phyloP scores from a whole-genome alignment of 352 stramenopile genomes.

The Pythium biforme region DNA sequence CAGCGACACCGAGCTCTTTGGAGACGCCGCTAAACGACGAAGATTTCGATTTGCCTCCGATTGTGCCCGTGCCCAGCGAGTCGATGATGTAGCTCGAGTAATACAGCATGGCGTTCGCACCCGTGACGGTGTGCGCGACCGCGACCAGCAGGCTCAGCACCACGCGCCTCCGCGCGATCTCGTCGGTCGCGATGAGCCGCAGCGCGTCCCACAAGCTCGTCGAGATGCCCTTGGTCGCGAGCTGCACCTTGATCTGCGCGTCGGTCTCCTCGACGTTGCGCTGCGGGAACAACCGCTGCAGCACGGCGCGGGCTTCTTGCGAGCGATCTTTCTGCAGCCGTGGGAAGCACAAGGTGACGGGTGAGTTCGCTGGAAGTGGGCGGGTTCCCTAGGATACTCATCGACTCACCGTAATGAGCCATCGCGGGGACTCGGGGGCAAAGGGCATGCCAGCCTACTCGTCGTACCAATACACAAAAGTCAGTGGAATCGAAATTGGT shows the following conservation, averaged over 20 bases:
- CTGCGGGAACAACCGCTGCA: slow-evolving; percentile 29
- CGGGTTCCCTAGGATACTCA: too few species aligned
- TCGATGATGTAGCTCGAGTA: slow-evolving; percentile 77
- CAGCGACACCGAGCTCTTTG: slow-evolving; percentile 61
- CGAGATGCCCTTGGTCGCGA: slow-evolving; percentile 30
- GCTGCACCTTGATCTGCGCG: slow-evolving; percentile 27
- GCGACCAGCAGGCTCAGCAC: slow-evolving; percentile 58
- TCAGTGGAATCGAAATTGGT: too few species aligned
- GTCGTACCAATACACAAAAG: too few species aligned
- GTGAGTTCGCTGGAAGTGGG: neutral
- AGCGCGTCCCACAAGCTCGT: slow-evolving; percentile 36
- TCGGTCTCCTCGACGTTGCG: slow-evolving; percentile 12
- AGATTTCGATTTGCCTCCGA: neutral
- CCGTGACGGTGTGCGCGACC: slow-evolving; percentile 62
- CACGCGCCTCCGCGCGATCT: slow-evolving; percentile 43
- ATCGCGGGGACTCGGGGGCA: slow-evolving; percentile 64
- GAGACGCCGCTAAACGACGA: slow-evolving; percentile 24
- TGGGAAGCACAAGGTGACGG: neutral
- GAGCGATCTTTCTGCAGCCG: slow-evolving; percentile 45
- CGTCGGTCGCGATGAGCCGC: slow-evolving; percentile 37
- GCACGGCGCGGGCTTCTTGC: slow-evolving; percentile 40
- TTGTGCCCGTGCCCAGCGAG: slow-evolving; percentile 27
- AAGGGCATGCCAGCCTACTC: slow-evolving; percentile 62
- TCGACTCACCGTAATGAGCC: slow-evolving; percentile 51
- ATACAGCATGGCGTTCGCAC: slow-evolving; percentile 78